A percentile compares a stretch with the other conserved stretches of the same genome.
Conservation (phyloP, 129 eudicot genomes). For the Helianthus annuus region HanXRQr2.0-SUNRISE NC_035437.2:166733094-166733593, state of each 20-base stretch:
- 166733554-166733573: no score
- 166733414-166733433: not conserved
- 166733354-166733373: not conserved
- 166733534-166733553: not conserved
- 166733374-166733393: not conserved
- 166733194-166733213: no score
- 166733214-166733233: no score
- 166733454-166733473: not conserved
- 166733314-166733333: not conserved
- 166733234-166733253: no score
- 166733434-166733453: not conserved
- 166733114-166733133: no score
- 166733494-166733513: not conserved
- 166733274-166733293: no score
- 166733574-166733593: not conserved
- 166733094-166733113: no score
- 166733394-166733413: not conserved
- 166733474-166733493: not conserved
- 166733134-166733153: no score
- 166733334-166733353: not conserved
- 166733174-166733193: no score
- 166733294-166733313: no score
- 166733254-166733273: no score
- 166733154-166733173: no score
- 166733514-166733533: not conserved